phyloP scores from a whole-genome alignment of 2,329 filamentous ascomycete genomes.

The Neocucurbitaria cava region DNA sequence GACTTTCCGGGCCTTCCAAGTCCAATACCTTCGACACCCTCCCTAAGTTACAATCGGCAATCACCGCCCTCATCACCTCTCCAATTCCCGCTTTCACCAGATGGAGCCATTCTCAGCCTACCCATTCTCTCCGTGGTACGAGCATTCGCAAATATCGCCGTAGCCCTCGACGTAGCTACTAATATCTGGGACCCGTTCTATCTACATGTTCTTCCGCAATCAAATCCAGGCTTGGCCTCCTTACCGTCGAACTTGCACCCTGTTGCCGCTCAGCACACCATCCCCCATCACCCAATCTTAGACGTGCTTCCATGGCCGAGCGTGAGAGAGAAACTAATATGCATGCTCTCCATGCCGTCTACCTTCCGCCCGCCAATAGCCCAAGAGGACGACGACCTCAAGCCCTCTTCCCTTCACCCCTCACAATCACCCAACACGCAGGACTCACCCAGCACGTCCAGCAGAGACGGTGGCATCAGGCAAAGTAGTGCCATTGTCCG shows the following conservation, averaged over 20 bases:
- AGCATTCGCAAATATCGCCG: slow-evolving; percentile 21
- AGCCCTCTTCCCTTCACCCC: not conserved
- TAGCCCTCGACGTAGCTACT: slow-evolving; percentile 15
- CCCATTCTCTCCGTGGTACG: slow-evolving; percentile 51
- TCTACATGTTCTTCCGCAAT: slow-evolving; percentile 23
- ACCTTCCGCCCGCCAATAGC: slow-evolving; percentile 57
- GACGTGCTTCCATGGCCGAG: slow-evolving; percentile 66
- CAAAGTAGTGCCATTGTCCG: slow-evolving; percentile 56
- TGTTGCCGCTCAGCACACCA: slow-evolving; percentile 56
- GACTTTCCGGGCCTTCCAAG: not conserved
- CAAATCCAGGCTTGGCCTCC: slow-evolving; percentile 2
- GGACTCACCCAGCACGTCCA: not conserved
- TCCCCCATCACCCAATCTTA: slow-evolving; percentile 65
- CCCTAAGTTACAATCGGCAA: not conserved
- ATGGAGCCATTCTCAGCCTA: slow-evolving; percentile 31
- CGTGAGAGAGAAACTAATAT: slow-evolving; percentile 55
- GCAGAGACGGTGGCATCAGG: not conserved
- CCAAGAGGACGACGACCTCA: slow-evolving; percentile 42
- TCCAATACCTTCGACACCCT: not conserved
- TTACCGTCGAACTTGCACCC: slow-evolving; percentile 55
- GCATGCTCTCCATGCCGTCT: slow-evolving; percentile 59
- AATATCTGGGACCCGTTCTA: slow-evolving; percentile 27
- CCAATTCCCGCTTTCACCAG: not conserved
- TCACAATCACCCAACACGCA: not conserved
- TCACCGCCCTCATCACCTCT: not conserved